phyloP scores from a whole-genome alignment of 2,329 filamentous ascomycete genomes.

The Coniochaeta sp. region DNA sequence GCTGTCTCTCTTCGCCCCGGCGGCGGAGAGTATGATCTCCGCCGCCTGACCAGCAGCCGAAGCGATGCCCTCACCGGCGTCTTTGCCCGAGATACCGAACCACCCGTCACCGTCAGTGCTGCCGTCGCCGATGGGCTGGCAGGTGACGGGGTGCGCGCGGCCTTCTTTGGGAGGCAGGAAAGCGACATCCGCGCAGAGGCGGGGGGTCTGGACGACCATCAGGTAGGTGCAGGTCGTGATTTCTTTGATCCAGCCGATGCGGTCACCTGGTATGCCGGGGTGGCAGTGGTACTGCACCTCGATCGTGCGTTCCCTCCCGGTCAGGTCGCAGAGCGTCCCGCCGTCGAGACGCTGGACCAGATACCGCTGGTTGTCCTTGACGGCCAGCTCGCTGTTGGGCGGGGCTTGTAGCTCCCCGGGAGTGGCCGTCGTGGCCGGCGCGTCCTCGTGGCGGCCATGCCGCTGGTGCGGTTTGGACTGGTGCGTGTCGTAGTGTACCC shows the following conservation, averaged over 20 bases:
- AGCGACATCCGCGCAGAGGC: slow-evolving; percentile 78
- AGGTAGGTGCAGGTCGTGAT: slow-evolving; percentile 85
- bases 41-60: slow-evolving; percentile 15
- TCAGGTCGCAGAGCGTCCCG: slow-evolving; percentile 81
- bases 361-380: slow-evolving; percentile 78
- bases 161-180: slow-evolving; percentile 77
- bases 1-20: slow-evolving; percentile 8
- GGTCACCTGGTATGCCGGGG: slow-evolving; percentile 62
- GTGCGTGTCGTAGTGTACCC: slow-evolving; percentile 27
- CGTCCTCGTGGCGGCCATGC: not conserved
- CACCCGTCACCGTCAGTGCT: slow-evolving; percentile 34
- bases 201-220: slow-evolving; percentile 86
- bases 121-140: slow-evolving; percentile 68
- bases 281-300: slow-evolving; percentile 79
- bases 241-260: slow-evolving; percentile 90
- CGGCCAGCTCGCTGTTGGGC: slow-evolving; percentile 59
- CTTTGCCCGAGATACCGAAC: slow-evolving; percentile 26
- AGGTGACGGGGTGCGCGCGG: slow-evolving; percentile 68
- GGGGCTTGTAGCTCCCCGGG: slow-evolving; percentile 11
- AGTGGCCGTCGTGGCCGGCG: not conserved
- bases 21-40: not conserved
- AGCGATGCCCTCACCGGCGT: slow-evolving; percentile 28
- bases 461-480: not conserved
- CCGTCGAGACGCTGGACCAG: slow-evolving; percentile 74
- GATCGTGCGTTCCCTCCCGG: slow-evolving; percentile 70